phyloP scores from a whole-genome alignment of 331 rosid species.

The Phaseolus coccineus region DNA sequence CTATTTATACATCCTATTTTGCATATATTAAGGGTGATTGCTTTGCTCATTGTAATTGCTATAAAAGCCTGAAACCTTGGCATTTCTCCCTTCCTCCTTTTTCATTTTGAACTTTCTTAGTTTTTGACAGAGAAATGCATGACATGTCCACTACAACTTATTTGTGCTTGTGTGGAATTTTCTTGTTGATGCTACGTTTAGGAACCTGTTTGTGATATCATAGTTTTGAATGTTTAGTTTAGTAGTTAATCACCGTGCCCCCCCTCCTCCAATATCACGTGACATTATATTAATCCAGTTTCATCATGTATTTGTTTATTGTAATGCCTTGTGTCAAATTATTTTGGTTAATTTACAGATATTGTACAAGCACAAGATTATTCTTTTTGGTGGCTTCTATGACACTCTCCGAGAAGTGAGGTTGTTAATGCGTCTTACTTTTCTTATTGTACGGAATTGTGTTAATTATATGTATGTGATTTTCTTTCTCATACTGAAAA shows the following conservation, averaged over 20 bases:
- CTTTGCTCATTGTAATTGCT: conserved; percentile 13
- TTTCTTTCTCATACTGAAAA: neutral
- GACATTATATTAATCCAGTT: conserved; percentile 19
- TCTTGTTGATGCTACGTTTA: neutral
- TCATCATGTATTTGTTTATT: conserved; percentile 8
- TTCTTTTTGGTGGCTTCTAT: conserved; percentile 97
- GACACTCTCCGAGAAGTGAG: conserved; percentile 99
- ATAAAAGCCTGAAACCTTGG: conserved; percentile 9
- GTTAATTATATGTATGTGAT: conserved; percentile 11
- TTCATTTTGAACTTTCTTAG: neutral
- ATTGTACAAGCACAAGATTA: conserved; percentile 95
- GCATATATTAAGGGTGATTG: conserved; percentile 4
- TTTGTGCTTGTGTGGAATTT: neutral
- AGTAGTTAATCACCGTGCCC: neutral
- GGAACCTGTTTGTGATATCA: conserved; percentile 24
- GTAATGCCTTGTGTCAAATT: conserved; percentile 30
- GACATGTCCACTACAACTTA: neutral
- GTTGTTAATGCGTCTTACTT: conserved; percentile 59
- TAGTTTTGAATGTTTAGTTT: conserved; percentile 14
- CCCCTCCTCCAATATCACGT: neutral
- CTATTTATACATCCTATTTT: conserved; percentile 3
- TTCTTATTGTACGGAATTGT: neutral
- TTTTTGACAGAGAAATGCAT: neutral
- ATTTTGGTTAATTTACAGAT: conserved; percentile 65
- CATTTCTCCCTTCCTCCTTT: neutral